Conservation (phyloP, 2,329 filamentous ascomycete species). For the Stagonosporopsis cucurbitacearum region DNA sequence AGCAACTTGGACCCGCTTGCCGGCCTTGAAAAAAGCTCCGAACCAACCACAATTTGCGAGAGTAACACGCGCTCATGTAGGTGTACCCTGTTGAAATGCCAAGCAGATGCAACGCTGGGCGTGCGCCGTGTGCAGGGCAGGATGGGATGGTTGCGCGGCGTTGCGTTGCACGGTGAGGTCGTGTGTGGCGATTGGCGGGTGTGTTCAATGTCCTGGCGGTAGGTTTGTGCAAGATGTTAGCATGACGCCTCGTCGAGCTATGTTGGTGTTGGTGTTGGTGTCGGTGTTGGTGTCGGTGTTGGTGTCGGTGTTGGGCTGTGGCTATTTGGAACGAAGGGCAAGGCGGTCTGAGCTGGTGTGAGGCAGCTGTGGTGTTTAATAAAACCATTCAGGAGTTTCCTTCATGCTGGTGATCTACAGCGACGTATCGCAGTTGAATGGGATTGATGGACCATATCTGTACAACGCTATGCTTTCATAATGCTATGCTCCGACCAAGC, state of each 20-base stretch:
- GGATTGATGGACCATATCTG: background rate
- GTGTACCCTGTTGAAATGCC: constrained; percentile 4
- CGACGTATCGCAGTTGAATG: background rate
- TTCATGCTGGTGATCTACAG: background rate
- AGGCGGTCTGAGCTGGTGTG: background rate
- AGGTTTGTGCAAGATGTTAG: background rate
- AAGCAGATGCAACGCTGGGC: constrained; percentile 5
- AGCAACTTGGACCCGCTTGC: background rate
- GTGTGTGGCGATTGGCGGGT: background rate
- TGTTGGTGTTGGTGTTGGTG: background rate
- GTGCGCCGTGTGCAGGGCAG: constrained; percentile 1
- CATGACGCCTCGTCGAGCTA: background rate
- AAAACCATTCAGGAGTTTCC: background rate
- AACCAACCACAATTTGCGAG: background rate
- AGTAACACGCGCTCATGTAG: constrained; percentile 5
- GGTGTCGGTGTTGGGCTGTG: too few species aligned
- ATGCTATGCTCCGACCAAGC: background rate
- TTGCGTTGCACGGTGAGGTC: constrained; percentile 15
- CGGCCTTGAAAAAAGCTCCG: background rate
- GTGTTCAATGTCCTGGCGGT: background rate
- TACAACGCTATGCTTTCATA: background rate
- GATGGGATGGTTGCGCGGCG: constrained; percentile 1
- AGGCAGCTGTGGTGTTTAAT: background rate
- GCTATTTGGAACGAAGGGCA: background rate
- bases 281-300: background rate